Evolutionary conservation across 2,329 filamentous ascomycete species (phyloP), one percentile per base, ranked within the genome.

Genomic region (Cercospora sp.): DNA sequence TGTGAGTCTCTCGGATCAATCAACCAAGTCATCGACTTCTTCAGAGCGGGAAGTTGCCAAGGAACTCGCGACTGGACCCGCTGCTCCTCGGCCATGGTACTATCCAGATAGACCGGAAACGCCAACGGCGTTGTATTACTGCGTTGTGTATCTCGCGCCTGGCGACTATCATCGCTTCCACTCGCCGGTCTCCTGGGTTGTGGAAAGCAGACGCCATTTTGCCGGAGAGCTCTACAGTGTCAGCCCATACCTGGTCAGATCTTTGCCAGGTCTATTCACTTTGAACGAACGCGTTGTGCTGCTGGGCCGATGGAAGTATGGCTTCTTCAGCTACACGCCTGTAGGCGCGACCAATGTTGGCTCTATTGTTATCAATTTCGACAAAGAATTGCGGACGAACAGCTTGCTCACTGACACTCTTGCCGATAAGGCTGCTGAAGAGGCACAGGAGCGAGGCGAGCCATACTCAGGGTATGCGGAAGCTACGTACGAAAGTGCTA

Each of bases 131-230:
- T 87, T 99, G 7, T 97, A 97, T 84, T 99, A 98, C 80, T 91
- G 86, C 69, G 96, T 99, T 71, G 89, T 99, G 76, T 99, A 99
- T 81, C 88, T 99, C 53, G 95, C 96, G 0, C 95, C 95, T 0
- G 95, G 95, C 60, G 96, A 99, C 82, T 99, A 99, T 82, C 95
- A 99, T 82, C 92, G 94, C 72, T 99, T 98, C 84, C 96, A 99
- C 83, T 97, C 92, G 1, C 95, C 95, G 0, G 90, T 93, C 1
- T 91, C 92, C 74, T 99, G 95, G 95, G 93, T 99, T 16, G 95
- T 95, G 36, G 92, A 97, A 80, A 90, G 90, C 72, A 89, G 96
- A 53, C 91, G 95, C n/a, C 95, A 99, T 82, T 99, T 99, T 78
- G 94, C 95, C 0, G 95, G 95, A 67, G 96, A 99, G 80, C 86